Percentiles rank a stretch among this genome's conserved stretches.
These are phyloP conservation scores for Primulina eburnea DNA, from an alignment of 257 asterid genomes.

Conservation along the genomic window DNA sequence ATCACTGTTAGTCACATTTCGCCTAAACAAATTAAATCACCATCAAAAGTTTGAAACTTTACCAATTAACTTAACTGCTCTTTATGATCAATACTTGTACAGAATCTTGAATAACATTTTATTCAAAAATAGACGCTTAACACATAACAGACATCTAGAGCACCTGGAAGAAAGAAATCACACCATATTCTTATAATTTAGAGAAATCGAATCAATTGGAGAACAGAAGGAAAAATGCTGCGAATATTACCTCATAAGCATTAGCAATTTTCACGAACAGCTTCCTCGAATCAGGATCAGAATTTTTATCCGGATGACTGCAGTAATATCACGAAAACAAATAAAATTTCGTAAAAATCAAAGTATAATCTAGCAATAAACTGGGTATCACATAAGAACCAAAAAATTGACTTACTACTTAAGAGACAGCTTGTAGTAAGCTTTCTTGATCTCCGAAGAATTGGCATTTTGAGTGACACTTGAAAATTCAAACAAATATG, in stretches of 20 bases:
- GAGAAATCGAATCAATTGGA: not conserved
- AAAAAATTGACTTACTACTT: not conserved
- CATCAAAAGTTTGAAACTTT: conserved; percentile 12
- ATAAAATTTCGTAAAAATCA: too few relatives aligned
- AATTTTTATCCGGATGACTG: not conserved
- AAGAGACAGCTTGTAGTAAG: conserved; percentile 3
- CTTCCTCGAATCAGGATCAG: conserved; percentile 35
- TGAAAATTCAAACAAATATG: not conserved
- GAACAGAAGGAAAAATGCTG: not conserved
- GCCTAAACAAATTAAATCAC: not conserved
- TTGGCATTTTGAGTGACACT: not conserved
- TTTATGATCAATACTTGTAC: not conserved
- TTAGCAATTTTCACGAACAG: conserved; percentile 76
- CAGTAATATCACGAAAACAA: too few relatives aligned
- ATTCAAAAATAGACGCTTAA: not conserved
- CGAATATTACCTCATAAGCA: conserved; percentile 76
- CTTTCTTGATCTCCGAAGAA: not conserved
- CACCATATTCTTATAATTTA: not conserved
- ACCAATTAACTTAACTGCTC: not conserved
- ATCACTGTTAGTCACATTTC: too few relatives aligned
- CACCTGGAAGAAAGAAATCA: not conserved
- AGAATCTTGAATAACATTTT: not conserved
- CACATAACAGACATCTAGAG: not conserved
- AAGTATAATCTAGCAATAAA: conserved; percentile 12
- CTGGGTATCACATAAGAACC: conserved; percentile 40